Conservation (phyloP, 768 basidiomycete genomes). For the Jaapia argillacea region DNA sequence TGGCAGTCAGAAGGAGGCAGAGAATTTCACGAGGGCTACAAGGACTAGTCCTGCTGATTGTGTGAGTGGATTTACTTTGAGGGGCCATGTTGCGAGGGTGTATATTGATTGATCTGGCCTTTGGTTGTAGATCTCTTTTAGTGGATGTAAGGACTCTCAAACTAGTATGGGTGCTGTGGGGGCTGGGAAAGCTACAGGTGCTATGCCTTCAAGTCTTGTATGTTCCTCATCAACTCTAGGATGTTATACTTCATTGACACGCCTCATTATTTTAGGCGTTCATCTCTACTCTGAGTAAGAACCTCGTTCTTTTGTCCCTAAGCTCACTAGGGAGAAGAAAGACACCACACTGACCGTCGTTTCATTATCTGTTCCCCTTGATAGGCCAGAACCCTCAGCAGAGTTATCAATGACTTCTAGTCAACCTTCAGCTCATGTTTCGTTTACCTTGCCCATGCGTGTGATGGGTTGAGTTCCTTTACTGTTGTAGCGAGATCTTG, state of each 20-base stretch:
- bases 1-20: constrained; percentile 54
- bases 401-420: constrained; percentile 55
- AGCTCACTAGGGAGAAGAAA: not conserved
- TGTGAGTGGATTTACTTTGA: too few relatives aligned
- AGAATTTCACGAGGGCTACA: constrained; percentile 34
- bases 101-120: not conserved
- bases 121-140: constrained; percentile 61
- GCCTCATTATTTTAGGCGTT: constrained; percentile 35
- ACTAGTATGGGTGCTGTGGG: constrained; percentile 76
- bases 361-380: not conserved
- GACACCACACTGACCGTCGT: too few relatives aligned
- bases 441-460: not conserved
- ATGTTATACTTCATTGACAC: not conserved
- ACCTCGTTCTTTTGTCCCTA: too few relatives aligned
- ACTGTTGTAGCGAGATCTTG: constrained; percentile 37
- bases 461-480: not conserved
- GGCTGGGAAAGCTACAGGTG: constrained; percentile 63
- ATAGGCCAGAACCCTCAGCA: constrained; percentile 41
- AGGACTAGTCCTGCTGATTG: constrained; percentile 86
- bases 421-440: constrained; percentile 39
- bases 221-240: not conserved
- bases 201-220: constrained; percentile 61
- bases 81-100: not conserved
- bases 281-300: constrained; percentile 47
- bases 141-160: constrained; percentile 78